Conservation (phyloP, 2,329 filamentous ascomycete species). For the Trichoderma harzianum region DNA sequence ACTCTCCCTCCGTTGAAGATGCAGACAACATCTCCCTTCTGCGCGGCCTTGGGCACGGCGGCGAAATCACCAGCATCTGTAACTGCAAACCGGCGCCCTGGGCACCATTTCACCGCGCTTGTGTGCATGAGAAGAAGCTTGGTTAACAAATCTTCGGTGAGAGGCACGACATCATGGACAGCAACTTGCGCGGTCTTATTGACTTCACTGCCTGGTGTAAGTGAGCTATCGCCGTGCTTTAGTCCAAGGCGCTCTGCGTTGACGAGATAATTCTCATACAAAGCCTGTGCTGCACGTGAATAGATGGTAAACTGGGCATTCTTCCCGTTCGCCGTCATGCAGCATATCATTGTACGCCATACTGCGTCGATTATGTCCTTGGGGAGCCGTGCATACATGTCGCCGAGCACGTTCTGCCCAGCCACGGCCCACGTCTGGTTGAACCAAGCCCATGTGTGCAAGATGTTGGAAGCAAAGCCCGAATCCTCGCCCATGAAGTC, state of each 20-base stretch:
- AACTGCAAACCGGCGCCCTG: background rate
- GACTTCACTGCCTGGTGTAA: background rate
- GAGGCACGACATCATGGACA: fast-evolving
- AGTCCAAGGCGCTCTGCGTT: background rate
- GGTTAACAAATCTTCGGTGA: background rate
- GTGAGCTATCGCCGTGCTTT: background rate
- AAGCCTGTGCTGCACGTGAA: background rate
- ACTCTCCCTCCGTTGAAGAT: background rate
- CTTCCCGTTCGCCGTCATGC: background rate
- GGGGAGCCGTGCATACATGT: background rate
- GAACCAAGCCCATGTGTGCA: background rate
- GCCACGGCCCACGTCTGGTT: background rate
- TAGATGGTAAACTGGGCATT: background rate
- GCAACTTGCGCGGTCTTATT: background rate
- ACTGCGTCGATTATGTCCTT: background rate
- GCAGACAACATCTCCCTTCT: background rate
- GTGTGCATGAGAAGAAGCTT: background rate
- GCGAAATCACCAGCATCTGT: background rate
- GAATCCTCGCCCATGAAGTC: background rate
- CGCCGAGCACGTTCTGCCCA: background rate
- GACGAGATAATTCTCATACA: background rate
- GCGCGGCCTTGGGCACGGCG: background rate
- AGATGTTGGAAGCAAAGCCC: background rate
- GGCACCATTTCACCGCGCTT: background rate
- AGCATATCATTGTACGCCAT: background rate